Evolutionary conservation across 2,329 filamentous ascomycete genomes (phyloP).

Genomic region (Alternaria sp.): DNA sequence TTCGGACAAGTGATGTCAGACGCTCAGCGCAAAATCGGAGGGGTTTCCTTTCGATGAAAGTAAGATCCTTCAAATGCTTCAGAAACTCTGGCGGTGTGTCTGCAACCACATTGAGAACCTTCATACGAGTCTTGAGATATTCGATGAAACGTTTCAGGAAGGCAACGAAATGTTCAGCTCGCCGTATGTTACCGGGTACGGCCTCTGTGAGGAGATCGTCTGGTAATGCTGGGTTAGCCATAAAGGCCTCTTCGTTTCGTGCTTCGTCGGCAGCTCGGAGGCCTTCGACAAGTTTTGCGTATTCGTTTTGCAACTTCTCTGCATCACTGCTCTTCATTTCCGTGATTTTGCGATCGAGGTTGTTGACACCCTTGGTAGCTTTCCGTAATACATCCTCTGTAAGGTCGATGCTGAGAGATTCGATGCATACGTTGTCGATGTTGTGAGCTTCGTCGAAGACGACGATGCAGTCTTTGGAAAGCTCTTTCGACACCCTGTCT

Average conservation of each 20-base stretch:
- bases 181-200: constrained; percentile 92
- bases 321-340: constrained; percentile 98
- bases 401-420: constrained; percentile 94
- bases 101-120: constrained; percentile 95
- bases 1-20: constrained; percentile 91
- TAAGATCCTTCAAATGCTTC: constrained; percentile 90
- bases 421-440: constrained; percentile 99
- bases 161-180: constrained; percentile 94
- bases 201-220: constrained; percentile 95
- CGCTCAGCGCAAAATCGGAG: constrained; percentile 94
- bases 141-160: constrained; percentile 98
- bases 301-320: constrained; percentile 92
- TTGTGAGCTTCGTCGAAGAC: constrained; percentile 99
- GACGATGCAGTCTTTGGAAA: constrained; percentile 97
- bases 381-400: constrained; percentile 94
- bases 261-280: constrained; percentile 87
- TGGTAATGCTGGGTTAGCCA: constrained; percentile 92
- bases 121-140: constrained; percentile 98
- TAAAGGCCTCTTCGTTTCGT: constrained; percentile 92
- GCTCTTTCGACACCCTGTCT: constrained; percentile 90
- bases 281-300: constrained; percentile 92
- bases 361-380: constrained; percentile 88
- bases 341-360: constrained; percentile 86
- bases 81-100: constrained; percentile 96
- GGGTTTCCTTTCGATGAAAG: constrained; percentile 97